These are phyloP conservation scores for Fusarium papillatum DNA, from an alignment of 2,329 filamentous ascomycete genomes.

Conservation along the genomic window DNA sequence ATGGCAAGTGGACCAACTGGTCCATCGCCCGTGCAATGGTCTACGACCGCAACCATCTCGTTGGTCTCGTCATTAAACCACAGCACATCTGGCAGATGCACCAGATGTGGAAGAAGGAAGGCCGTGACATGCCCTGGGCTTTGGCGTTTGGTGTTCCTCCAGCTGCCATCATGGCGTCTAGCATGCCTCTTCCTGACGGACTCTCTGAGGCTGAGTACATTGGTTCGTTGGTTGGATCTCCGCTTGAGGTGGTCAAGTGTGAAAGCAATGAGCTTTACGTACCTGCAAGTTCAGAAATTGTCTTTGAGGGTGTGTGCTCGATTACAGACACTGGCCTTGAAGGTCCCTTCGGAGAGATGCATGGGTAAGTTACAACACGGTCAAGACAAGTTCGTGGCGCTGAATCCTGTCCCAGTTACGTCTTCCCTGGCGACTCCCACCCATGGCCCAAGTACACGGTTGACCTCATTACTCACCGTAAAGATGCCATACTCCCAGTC, in stretches of 20 bases:
- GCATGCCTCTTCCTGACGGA: constrained; percentile 63
- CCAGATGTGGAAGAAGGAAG: constrained; percentile 59
- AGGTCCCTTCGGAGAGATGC: constrained; percentile 41
- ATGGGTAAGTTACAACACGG: constrained; percentile 26
- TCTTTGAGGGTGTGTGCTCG: constrained; percentile 63
- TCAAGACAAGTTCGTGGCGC: not conserved
- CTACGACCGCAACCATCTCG: constrained; percentile 56
- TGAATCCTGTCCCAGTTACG: constrained; percentile 12
- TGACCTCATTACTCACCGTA: constrained; percentile 23
- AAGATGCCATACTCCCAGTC: constrained; percentile 24
- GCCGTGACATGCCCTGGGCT: constrained; percentile 62
- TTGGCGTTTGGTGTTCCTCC: constrained; percentile 64
- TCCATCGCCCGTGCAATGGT: constrained; percentile 62
- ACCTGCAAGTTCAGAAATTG: constrained; percentile 64
- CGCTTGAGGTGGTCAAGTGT: constrained; percentile 64
- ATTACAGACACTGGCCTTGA: constrained; percentile 52
- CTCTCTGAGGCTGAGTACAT: constrained; percentile 63
- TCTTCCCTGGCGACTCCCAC: constrained; percentile 21
- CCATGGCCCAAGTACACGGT: constrained; percentile 16
- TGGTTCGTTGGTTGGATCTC: constrained; percentile 58
- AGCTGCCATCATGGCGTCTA: constrained; percentile 61
- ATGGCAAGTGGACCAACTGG: constrained; percentile 63
- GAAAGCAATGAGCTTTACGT: constrained; percentile 64
- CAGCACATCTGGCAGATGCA: constrained; percentile 63
- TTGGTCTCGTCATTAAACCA: constrained; percentile 56